Evolutionary conservation across 805 yeast genomes (phyloP).

Genomic region (Metschnikowia amazonensis): DNA sequence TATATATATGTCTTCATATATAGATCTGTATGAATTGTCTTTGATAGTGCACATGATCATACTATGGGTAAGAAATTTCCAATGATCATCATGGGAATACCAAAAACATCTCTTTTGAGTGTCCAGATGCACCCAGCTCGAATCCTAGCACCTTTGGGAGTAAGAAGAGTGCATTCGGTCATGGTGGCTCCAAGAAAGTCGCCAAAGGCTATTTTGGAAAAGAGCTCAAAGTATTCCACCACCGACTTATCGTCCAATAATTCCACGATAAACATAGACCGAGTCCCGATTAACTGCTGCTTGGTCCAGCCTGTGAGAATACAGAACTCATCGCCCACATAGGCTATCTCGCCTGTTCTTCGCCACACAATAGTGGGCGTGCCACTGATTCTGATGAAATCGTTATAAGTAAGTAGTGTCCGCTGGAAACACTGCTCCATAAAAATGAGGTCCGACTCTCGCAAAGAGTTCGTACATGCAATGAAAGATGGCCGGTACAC

Average conservation of each 20-base stretch:
- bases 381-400: constrained; percentile 77
- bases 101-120: constrained; percentile 88
- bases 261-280: constrained; percentile 72
- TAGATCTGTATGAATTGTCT: background rate
- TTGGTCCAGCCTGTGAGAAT: constrained; percentile 86
- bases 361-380: constrained; percentile 97
- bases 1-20: no score
- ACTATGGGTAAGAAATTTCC: constrained; percentile 85
- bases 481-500: constrained; percentile 88
- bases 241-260: constrained; percentile 85
- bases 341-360: constrained; percentile 91
- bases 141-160: constrained; percentile 55
- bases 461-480: constrained; percentile 83
- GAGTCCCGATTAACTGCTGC: constrained; percentile 57
- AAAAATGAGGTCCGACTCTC: constrained; percentile 87
- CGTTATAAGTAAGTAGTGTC: constrained; percentile 82
- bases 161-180: constrained; percentile 77
- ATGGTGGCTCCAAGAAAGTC: constrained; percentile 84
- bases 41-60: background rate
- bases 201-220: constrained; percentile 82
- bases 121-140: constrained; percentile 90
- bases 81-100: constrained; percentile 94
- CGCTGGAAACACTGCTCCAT: constrained; percentile 97
- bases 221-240: constrained; percentile 80
- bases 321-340: constrained; percentile 92